Evolutionary conservation across 2,329 filamentous ascomycete species (phyloP), one percentile per base, ranked within the genome.

Genomic region (Whalleya microplaca): DNA sequence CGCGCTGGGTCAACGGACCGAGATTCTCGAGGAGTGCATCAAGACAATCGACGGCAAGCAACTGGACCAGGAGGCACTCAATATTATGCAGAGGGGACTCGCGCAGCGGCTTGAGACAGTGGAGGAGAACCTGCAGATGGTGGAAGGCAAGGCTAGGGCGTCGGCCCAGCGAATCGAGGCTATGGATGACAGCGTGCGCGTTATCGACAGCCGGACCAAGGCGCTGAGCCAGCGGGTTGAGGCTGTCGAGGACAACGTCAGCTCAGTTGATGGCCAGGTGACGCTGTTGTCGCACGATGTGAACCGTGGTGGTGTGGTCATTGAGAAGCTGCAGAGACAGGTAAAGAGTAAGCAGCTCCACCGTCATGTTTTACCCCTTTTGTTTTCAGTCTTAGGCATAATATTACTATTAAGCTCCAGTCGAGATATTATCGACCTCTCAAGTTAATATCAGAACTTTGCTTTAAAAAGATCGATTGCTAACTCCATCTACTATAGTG

Each of bases 271-370:
- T 18, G 65, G 63, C 20, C 65, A 65, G 55, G 55, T 64, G 8
- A 66, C 64, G 21, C 54, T 69, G 23, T 43, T 69, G 48, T 64
- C 64, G 21, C 66, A 69, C 49, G 66, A 69, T 48, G 56, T 67
- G 27, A 58, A 48, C 41, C 65, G 66, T 16, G 66, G 66, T 23
- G 59, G 60, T 20, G 55, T 60, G 1, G 56, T 63, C 8, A 61
- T 69, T 20, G 66, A 69, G 50, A 66, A 63, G 41, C 51, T 69
- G 19, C 58, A 64, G 53, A 61, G 59, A 48, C 63, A 65, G 43
- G 59, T 69, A 50, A 66, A 64, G 41, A 61, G 62, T 64, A 50
- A 56, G 60, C 19, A 8, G 19, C 10, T 18, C 41, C 19, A 3
- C 32, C 40, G 2, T 6, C 19, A 6, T 20, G 6, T 16, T 18